Evolutionary conservation across 352 stramenopile species (phyloP), one percentile per base, ranked within the genome.

Genomic region (Globisporangium takayamanum): DNA sequence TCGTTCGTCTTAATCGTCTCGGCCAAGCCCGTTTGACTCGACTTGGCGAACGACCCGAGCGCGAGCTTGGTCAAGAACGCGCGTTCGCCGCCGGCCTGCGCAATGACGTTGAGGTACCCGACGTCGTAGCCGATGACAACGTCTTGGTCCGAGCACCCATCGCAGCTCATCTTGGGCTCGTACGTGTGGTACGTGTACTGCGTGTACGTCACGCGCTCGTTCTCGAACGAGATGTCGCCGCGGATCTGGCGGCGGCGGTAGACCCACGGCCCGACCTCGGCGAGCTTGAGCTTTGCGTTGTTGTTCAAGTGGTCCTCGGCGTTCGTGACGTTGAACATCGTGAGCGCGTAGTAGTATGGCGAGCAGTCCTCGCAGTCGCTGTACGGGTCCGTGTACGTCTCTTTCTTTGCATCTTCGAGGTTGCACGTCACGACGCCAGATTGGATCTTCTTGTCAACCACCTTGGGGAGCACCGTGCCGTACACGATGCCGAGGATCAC

Each of bases 301-400:
- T 57, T 56, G 15, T 25, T 51, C 37, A 74, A 57, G 51, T 84
- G 78, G 6, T 58, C 72, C 67, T 73, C 66, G 5, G 62, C 70
- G 47, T 64, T 60, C 11, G 57, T 67, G 30, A 63, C 58, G 59
- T 79, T 79, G 49, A 68, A 84, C 47, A 69, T 42, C 7, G 62
- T 69, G 7, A 79, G 48, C 57, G 80, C 64, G 58, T 73, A 80
- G 66, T 83, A 83, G 71, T 78, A 81, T 37, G 73, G 75, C 50
- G 65, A 69, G 59, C 75, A 83, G 66, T 79, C 74, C 6, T 83
- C 61, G 56, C 75, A 85, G 64, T 85, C 73, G 25, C 72, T 71
- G 67, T 84, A 84, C 41, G 64, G 53, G 63, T 87, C 77, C 20
- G 68, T 18, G 61, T 72, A 87, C 33, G 50, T 57, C 25, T 79